Evolutionary conservation across 352 stramenopile genomes (phyloP).

Genomic region (Phytophthora palmivora): DNA sequence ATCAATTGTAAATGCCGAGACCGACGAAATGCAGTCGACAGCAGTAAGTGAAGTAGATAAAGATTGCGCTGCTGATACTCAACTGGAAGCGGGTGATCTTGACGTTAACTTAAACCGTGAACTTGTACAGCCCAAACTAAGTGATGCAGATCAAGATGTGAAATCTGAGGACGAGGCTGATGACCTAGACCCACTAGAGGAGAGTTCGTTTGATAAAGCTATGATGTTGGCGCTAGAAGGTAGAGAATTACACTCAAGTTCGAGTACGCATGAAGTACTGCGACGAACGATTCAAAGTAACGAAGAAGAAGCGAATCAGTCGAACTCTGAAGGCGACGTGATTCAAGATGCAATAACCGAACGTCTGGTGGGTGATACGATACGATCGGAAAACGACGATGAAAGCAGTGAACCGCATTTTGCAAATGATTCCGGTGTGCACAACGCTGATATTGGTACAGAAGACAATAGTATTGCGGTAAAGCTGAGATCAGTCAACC

Average conservation of each 20-base stretch:
- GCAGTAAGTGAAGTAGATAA: slow-evolving; percentile 21
- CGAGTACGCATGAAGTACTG: neutral
- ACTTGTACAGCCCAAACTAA: slow-evolving; percentile 1
- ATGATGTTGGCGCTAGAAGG: slow-evolving; percentile 21
- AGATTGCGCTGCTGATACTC: slow-evolving; percentile 21
- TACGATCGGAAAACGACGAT: slow-evolving; percentile 12
- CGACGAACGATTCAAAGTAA: neutral
- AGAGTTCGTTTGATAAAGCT: slow-evolving; percentile 28
- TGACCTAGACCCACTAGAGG: slow-evolving; percentile 22
- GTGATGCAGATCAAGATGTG: slow-evolving; percentile 8
- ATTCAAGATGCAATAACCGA: slow-evolving; percentile 10
- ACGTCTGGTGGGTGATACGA: slow-evolving; percentile 16
- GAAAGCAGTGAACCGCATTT: slow-evolving; percentile 2
- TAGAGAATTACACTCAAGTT: slow-evolving; percentile 14
- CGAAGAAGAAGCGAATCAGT: slow-evolving; percentile 15
- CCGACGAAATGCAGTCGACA: slow-evolving; percentile 13
- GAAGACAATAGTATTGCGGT: neutral
- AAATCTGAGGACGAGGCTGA: slow-evolving; percentile 6
- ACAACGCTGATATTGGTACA: neutral
- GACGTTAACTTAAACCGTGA: slow-evolving; percentile 2
- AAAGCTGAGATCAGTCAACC: neutral
- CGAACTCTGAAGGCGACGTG: slow-evolving; percentile 8
- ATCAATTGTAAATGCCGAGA: slow-evolving; percentile 21
- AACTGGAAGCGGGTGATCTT: too few species aligned
- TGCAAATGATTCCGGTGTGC: neutral